Percentiles rank a stretch among this genome's conserved stretches.
phyloP scores from a whole-genome alignment of 768 basidiomycete species.

The Amanita pseudoporphyria region DNA sequence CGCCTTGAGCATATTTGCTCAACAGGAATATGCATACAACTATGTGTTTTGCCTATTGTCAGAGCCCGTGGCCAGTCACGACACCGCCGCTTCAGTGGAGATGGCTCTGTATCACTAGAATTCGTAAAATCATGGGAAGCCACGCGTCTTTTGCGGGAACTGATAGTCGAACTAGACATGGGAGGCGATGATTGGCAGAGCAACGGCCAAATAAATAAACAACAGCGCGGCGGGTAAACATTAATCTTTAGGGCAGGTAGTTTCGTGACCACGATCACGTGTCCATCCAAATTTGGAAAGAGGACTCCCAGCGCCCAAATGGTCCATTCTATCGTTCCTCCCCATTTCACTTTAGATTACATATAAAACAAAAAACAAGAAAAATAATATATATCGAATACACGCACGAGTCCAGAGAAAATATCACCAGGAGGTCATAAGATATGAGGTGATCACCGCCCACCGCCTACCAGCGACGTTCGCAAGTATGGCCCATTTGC shows the following conservation, averaged over 20 bases:
- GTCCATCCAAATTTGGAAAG: background rate
- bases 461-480: constrained; percentile 45
- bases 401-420: constrained; percentile 6
- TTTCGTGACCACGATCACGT: background rate
- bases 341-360: background rate
- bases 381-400: constrained; percentile 4
- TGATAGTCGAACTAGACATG: constrained; percentile 7
- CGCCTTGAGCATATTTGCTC: background rate
- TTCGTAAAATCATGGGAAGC: constrained; percentile 1
- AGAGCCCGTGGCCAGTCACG: background rate
- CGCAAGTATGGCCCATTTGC: constrained; percentile 58
- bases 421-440: constrained; percentile 13
- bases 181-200: background rate
- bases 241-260: background rate
- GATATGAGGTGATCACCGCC: constrained; percentile 24
- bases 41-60: background rate
- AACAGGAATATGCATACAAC: background rate
- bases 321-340: background rate
- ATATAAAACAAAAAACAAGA: background rate
- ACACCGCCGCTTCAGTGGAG: constrained; percentile 1
- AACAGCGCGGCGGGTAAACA: background rate
- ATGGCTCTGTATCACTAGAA: background rate
- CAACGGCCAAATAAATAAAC: background rate
- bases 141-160: constrained; percentile 20
- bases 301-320: too few relatives aligned